phyloP scores from a whole-genome alignment of 202 grass and related monocot genomes.

The Sporobolus alterniflorus region DNA sequence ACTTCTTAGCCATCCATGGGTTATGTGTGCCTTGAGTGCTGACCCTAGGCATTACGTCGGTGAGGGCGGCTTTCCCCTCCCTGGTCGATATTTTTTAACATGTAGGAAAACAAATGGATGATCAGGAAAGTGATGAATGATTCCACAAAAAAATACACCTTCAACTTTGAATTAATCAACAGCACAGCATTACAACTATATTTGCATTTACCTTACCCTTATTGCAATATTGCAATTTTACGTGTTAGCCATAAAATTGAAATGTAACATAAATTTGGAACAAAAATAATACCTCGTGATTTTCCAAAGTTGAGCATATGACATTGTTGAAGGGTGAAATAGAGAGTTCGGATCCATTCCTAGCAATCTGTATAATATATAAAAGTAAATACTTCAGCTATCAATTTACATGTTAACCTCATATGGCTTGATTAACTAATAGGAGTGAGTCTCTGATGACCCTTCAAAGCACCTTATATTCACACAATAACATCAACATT shows the following conservation, averaged over 20 bases:
- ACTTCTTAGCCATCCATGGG: too few species aligned
- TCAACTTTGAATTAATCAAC: slow-evolving; percentile 29
- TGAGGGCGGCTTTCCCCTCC: too few species aligned
- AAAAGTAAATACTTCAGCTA: slow-evolving; percentile 44
- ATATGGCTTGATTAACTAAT: too few species aligned
- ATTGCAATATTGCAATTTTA: slow-evolving; percentile 10
- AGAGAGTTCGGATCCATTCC: slow-evolving; percentile 88
- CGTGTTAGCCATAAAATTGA: not conserved
- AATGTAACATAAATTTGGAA: slow-evolving; percentile 17
- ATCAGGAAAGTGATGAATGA: not conserved
- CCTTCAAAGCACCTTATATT: slow-evolving; percentile 29
- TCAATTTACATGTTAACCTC: slow-evolving; percentile 18
- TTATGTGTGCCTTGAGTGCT: too few species aligned
- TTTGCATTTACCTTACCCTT: not conserved
- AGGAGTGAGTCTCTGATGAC: too few species aligned
- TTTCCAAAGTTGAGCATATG: slow-evolving; percentile 79
- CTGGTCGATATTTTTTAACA: too few species aligned
- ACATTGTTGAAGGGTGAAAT: slow-evolving; percentile 83
- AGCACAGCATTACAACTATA: slow-evolving; percentile 10
- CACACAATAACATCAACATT: not conserved
- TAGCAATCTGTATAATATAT: slow-evolving; percentile 65
- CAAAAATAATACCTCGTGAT: slow-evolving; percentile 69
- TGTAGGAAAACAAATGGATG: slow-evolving; percentile 22
- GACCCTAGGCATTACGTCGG: too few species aligned
- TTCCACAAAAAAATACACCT: not conserved